Percentiles rank a stretch among this genome's conserved stretches.
Conservation (phyloP, 78 protist genomes). For the Dictyostelium purpureum region DNA sequence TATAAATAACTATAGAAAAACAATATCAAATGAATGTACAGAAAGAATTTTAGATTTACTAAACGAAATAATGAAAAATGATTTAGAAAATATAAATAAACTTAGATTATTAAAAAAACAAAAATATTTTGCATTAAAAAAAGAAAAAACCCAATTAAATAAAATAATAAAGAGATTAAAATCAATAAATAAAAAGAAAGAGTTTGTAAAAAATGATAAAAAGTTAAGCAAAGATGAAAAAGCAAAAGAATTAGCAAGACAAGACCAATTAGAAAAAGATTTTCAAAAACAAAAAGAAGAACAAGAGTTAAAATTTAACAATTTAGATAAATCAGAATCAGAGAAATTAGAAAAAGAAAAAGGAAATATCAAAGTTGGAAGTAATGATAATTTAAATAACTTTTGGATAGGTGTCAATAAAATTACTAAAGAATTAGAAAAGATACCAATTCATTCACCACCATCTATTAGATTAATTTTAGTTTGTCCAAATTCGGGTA, state of each 20-base stretch:
- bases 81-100: not conserved
- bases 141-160: not conserved
- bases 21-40: slow-evolving; percentile 1
- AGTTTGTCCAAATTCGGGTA: slow-evolving; percentile 31
- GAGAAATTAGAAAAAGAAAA: too few species aligned
- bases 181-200: not conserved
- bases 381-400: not conserved
- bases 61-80: not conserved
- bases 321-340: not conserved
- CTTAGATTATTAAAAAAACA: not conserved
- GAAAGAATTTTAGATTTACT: not conserved
- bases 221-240: not conserved
- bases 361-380: not conserved
- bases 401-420: slow-evolving; percentile 49
- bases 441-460: not conserved
- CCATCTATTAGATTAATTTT: slow-evolving; percentile 1
- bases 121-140: not conserved
- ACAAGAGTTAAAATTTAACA: not conserved
- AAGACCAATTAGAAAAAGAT: not conserved
- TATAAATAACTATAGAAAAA: not conserved
- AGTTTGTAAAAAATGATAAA: not conserved
- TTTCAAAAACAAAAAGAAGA: not conserved
- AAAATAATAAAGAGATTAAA: not conserved
- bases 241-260: not conserved
- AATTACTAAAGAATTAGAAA: slow-evolving; percentile 28